A percentile compares a stretch with the other conserved stretches of the same genome.
Evolutionary conservation across 2,329 filamentous ascomycete genomes (phyloP).

Genomic region (Aureobasidium melanogenum): DNA sequence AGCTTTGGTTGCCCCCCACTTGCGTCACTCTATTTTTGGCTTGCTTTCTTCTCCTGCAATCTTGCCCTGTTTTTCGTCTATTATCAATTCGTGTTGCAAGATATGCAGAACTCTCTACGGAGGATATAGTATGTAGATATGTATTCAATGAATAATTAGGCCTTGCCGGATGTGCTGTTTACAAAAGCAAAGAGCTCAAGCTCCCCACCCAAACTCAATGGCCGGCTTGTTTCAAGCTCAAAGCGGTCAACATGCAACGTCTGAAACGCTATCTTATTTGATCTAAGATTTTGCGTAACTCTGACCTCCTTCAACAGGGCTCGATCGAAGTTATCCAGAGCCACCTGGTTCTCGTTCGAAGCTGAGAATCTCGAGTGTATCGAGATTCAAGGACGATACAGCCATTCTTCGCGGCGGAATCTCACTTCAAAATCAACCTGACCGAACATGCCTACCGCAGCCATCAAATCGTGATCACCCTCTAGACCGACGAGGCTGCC

Average conservation of each 20-base stretch:
- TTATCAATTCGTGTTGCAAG: background rate
- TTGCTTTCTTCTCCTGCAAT: background rate
- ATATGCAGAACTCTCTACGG: too few relatives aligned
- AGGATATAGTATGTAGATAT: background rate
- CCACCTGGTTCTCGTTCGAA: too few relatives aligned
- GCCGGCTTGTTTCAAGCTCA: background rate
- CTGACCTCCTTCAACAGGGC: too few relatives aligned
- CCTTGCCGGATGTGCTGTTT: too few relatives aligned
- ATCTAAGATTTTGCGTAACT: background rate
- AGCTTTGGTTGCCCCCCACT: background rate
- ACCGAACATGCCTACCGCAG: conserved; percentile 62
- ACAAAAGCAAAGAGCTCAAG: background rate
- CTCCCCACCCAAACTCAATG: background rate
- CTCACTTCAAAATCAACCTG: conserved; percentile 57
- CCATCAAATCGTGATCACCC: conserved; percentile 46
- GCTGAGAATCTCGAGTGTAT: too few relatives aligned
- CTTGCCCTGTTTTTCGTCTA: background rate
- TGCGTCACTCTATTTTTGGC: conserved; percentile 11
- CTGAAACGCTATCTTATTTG: background rate
- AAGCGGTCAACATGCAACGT: background rate
- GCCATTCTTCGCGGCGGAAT: conserved; percentile 24
- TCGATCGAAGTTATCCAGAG: too few relatives aligned
- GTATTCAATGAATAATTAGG: too few relatives aligned
- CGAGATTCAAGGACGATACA: conserved; percentile 12
- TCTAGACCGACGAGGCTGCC: conserved; percentile 57